Conservation (phyloP, 176 grass and related monocot genomes). For the Oryza brachyantha region DNA sequence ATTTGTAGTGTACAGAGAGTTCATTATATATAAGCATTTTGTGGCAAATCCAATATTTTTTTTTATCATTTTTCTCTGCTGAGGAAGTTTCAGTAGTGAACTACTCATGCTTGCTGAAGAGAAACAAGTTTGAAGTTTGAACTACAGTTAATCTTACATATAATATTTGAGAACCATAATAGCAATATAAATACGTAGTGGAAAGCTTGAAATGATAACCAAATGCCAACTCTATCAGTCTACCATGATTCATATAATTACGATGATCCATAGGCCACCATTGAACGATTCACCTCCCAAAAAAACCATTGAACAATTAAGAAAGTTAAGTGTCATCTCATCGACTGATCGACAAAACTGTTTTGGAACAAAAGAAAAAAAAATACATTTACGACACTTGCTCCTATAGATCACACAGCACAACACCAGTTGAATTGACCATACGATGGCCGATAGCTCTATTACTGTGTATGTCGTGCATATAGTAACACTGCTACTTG, state of each 20-base stretch:
- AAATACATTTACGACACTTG: constrained; percentile 1
- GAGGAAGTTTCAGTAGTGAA: neutral
- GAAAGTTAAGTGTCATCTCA: constrained; percentile 12
- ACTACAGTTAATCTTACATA: neutral
- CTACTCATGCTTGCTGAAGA: neutral
- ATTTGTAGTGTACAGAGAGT: constrained; percentile 30
- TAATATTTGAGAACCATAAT: neutral
- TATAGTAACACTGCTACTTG: neutral
- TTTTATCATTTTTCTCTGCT: constrained; percentile 4
- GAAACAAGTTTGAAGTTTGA: neutral
- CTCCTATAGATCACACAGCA: constrained; percentile 7
- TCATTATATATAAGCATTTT: constrained; percentile 25
- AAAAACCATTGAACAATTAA: neutral
- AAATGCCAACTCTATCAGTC: neutral
- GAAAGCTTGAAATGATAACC: constrained; percentile 7
- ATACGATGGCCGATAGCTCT: neutral
- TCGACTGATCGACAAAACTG: neutral
- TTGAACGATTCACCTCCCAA: neutral
- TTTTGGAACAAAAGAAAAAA: constrained; percentile 16
- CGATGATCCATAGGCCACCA: neutral
- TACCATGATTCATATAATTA: neutral
- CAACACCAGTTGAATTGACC: neutral
- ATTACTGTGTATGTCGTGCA: neutral
- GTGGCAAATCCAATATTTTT: constrained; percentile 1
- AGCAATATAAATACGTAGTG: too few relatives aligned